Percentiles rank a stretch among this genome's conserved stretches.
These are phyloP conservation scores for Aureobasidium sp. DNA, from an alignment of 2,329 filamentous ascomycete species.

Conservation along the genomic window DNA sequence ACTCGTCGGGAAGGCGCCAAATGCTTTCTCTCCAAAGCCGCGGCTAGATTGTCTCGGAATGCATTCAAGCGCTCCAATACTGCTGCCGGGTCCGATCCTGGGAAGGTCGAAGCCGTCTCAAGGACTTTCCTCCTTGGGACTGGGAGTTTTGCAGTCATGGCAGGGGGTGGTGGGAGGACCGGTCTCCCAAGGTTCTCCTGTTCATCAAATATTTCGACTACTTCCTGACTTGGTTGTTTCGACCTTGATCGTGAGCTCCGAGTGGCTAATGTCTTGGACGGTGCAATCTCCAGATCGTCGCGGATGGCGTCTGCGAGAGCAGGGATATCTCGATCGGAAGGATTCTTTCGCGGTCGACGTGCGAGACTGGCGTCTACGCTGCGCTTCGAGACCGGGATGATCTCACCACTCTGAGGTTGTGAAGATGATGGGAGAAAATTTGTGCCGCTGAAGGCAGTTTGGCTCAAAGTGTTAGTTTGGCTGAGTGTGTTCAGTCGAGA, in stretches of 20 bases:
- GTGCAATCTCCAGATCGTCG: constrained; percentile 12
- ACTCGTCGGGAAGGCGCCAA: constrained; percentile 32
- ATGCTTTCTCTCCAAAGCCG: constrained; percentile 35
- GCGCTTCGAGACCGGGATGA: constrained; percentile 22
- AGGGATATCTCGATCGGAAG: constrained; percentile 8
- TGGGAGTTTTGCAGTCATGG: constrained; percentile 25
- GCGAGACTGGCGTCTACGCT: constrained; percentile 31
- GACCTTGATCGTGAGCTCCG: constrained; percentile 17
- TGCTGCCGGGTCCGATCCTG: constrained; percentile 37
- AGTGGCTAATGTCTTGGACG: not conserved
- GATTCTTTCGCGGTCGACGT: constrained; percentile 21
- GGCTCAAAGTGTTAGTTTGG: constrained; percentile 9
- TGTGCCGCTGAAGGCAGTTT: not conserved
- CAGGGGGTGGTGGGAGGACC: constrained; percentile 24
- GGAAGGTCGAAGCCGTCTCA: constrained; percentile 22
- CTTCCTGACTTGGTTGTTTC: constrained; percentile 21
- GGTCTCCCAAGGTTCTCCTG: constrained; percentile 18
- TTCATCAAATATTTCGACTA: constrained; percentile 32
- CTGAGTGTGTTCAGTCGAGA: constrained; percentile 7
- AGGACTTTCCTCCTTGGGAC: constrained; percentile 20
- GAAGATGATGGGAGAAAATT: constrained; percentile 4
- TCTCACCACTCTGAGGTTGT: constrained; percentile 8
- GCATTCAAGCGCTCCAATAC: constrained; percentile 38
- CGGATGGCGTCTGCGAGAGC: constrained; percentile 8
- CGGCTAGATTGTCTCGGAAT: constrained; percentile 40